Evolutionary conservation across 176 grass and related monocot genomes (phyloP).

Genomic region (Carex parvula): DNA sequence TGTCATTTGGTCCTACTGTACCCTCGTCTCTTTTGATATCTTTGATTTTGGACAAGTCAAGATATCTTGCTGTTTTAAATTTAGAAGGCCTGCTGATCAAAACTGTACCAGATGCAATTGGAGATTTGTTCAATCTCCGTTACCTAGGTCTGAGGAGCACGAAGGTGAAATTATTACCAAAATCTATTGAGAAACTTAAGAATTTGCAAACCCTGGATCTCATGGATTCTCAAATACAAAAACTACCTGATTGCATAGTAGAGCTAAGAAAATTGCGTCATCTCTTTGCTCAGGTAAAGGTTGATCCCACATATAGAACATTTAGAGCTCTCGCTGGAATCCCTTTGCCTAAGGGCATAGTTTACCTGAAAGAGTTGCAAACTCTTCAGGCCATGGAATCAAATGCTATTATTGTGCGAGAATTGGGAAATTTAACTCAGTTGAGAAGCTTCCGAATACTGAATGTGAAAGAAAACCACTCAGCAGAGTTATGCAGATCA

Average conservation of each 20-base stretch:
- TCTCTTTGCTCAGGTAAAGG: conserved; percentile 14
- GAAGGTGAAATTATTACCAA: conserved; percentile 41
- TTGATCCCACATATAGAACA: conserved; percentile 23
- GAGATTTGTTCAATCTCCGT: conserved; percentile 44
- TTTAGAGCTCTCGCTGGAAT: conserved; percentile 13
- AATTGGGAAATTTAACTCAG: conserved; percentile 34
- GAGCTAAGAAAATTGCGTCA: conserved; percentile 24
- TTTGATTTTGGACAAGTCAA: conserved; percentile 12
- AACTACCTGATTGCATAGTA: conserved; percentile 14
- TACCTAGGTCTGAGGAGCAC: conserved; percentile 36
- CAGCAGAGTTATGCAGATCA: conserved; percentile 33
- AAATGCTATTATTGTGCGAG: conserved; percentile 33
- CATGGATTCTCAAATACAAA: not conserved
- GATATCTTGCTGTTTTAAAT: conserved; percentile 38
- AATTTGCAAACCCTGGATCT: conserved; percentile 53
- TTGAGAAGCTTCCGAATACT: conserved; percentile 37
- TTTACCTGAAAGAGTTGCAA: conserved; percentile 40
- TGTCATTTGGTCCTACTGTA: conserved; percentile 30
- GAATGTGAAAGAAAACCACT: conserved; percentile 31
- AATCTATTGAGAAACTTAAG: conserved; percentile 21
- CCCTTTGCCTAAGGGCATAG: conserved; percentile 33
- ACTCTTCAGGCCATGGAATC: conserved; percentile 22
- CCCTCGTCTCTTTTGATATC: not conserved
- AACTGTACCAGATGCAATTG: conserved; percentile 30
- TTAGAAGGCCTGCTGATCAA: conserved; percentile 6